Evolutionary conservation across 2,329 filamentous ascomycete genomes (phyloP), one percentile per base, ranked within the genome.

Genomic region (Sclerotinia minor): DNA sequence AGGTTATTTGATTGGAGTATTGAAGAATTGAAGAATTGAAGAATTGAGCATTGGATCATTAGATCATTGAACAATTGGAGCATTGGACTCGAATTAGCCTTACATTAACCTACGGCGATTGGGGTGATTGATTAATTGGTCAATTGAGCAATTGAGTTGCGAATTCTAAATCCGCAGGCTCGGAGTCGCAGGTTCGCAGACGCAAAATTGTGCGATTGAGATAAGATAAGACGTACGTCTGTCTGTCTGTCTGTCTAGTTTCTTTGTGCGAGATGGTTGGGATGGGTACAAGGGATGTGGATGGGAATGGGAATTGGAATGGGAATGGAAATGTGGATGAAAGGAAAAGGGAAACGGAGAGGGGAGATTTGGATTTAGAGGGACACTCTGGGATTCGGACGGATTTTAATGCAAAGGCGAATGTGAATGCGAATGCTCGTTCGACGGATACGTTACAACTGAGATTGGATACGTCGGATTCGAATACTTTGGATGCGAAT

Each of bases 181-280:
- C 32, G 52, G 19, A 35, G 38, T 32, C 6, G 32, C 32, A 3
- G 38, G 38, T 35, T 26, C n/a, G 53, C 29, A 38, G 21, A 32
- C 11, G 11, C 29, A n/a, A 21, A 55, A 55, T 70, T 64, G 68
- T 69, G 67, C 26, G 49, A 13, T n/a, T 7, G 19, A 49, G 58
- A 61, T 61, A 26, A n/a, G 41, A 21, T 13, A 15, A 35, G 35
- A 35, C 38, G 13, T 13, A 41, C 38, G 4, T 41, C 38, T 41
- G 15, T n/a, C n/a, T n/a, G n/a, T n/a, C n/a, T n/a, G n/a, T n/a
- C n/a, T n/a, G n/a, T n/a, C n/a, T n/a, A n/a, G 3, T 41, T 41
- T 41, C 38, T 17, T 41, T 41, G 38, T 41, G 38, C 38, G 15
- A 41, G 13, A 41, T 41, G 38, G 38, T 15, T 41, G 13, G 38